Base-by-base conservation (phyloP, 2,329 filamentous ascomycete genomes). In the Magnaporthiopsis incrustans region DNA sequence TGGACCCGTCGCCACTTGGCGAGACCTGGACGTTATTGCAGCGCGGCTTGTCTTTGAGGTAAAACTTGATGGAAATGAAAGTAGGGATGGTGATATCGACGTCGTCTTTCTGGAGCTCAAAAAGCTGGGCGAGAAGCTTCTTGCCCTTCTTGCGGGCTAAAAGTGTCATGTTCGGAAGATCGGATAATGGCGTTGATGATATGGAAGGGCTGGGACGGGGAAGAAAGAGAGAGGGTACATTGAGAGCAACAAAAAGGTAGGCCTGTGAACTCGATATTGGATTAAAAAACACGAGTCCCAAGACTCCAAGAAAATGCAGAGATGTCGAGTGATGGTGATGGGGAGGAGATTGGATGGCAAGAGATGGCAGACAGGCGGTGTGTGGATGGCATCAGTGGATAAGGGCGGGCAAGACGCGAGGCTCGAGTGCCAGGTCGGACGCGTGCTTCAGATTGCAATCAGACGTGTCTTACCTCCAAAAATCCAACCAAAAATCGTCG, bases 71-170 rank as follows among this genome's bases (percentile, higher is more conserved):
- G 0, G 65, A 58, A 25, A 68, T 25, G 4, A 64, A 67, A 10
- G 65, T 57, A 8, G 67, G 66, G 4, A 33, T 65, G 22, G 64
- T 67, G 30, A 69, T n/a, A 27, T 67, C 67, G 5, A 62, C 32
- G 38, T 68, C 68, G 18, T 44, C 58, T 18, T 15, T 30, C 38
- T 68, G 68, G 2, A 67, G 26, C 53, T 67, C 64, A 27, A 65
- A 65, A 8, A 68, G 57, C 25, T 64, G 65, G 5, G 50, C 30
- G 15, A 67, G 60, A 35, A 68, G 57, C 33, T 44, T 64, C 18
- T 62, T 68, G 27, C 62, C 60, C 15, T 66, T 65, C 63, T 64
- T 67, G 56, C 64, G 65, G 5, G 56, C n/a, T 4, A 62, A 53
- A 56, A 62, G 60, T 26, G 60, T n/a, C 60, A 62, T 62, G 18